Percentiles rank a stretch among this genome's conserved stretches.
Evolutionary conservation across 345 rosid species (phyloP).

Genomic region (Eucalyptus rudis): DNA sequence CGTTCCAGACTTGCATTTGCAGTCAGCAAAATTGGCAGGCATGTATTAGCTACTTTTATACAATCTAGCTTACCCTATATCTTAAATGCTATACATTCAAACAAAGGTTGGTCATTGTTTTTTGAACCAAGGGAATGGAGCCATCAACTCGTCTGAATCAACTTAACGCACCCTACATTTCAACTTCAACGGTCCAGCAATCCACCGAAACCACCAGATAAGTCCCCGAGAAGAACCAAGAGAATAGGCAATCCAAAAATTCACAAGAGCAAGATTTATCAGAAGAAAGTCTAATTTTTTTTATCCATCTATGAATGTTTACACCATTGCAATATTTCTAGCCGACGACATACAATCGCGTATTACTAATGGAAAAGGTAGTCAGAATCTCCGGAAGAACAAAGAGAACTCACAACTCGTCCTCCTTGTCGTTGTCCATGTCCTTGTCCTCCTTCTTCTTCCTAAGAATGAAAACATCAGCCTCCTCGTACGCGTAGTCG

Average conservation of each 20-base stretch:
- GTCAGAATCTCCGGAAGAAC: background rate
- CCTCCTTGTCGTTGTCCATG: background rate
- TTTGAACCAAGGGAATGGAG: background rate
- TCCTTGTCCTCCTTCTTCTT: conserved; percentile 21
- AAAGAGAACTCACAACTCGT: background rate
- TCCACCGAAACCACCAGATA: background rate
- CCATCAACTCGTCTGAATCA: background rate
- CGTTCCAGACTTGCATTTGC: background rate
- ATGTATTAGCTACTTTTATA: background rate
- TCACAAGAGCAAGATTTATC: background rate
- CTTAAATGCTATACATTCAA: background rate
- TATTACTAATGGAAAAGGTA: background rate
- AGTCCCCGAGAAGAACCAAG: background rate
- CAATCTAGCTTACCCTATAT: background rate
- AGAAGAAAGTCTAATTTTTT: background rate
- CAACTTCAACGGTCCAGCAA: background rate
- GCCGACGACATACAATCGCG: background rate
- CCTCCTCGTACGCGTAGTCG: conserved; percentile 70
- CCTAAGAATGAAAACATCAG: conserved; percentile 65
- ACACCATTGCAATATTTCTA: background rate
- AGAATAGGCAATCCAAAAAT: background rate
- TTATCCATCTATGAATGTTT: background rate
- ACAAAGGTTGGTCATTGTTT: background rate
- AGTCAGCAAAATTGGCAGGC: background rate
- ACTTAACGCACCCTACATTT: background rate